Conservation (phyloP, 768 basidiomycete genomes). For the Galerina marginata region DNA sequence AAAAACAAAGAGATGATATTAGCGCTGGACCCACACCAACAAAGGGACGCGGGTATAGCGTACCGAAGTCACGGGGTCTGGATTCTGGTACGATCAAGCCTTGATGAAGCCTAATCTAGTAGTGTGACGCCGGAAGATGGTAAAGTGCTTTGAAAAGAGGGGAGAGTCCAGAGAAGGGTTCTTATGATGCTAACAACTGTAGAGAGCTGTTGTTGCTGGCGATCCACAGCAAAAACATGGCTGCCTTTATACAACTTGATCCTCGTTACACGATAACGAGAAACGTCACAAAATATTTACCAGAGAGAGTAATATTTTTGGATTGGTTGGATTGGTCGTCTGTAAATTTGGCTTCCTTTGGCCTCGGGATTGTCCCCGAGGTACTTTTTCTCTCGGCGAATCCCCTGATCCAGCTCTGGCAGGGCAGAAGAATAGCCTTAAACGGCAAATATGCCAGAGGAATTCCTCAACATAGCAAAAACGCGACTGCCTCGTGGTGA, state of each 20-base stretch:
- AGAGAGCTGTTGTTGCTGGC: background rate
- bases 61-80: background rate
- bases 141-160: background rate
- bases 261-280: constrained; percentile 1
- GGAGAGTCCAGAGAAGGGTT: too few species aligned
- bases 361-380: background rate
- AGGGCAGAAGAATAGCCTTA: background rate
- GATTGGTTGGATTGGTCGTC: background rate
- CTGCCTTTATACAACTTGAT: background rate
- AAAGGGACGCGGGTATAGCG: background rate
- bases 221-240: background rate
- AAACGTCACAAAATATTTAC: background rate
- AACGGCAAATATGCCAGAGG: background rate
- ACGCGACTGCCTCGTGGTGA: background rate
- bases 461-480: too few species aligned
- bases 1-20: constrained; percentile 2
- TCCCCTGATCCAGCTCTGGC: background rate
- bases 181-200: background rate
- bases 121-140: background rate
- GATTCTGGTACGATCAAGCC: background rate
- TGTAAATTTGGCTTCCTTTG: background rate
- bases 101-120: background rate
- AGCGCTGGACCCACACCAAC: constrained; percentile 8
- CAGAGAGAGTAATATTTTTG: background rate
- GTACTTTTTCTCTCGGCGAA: background rate